These are phyloP conservation scores for Cyclotella sp. DNA, from an alignment of 108 stramenopile genomes.

Conservation along the genomic window DNA sequence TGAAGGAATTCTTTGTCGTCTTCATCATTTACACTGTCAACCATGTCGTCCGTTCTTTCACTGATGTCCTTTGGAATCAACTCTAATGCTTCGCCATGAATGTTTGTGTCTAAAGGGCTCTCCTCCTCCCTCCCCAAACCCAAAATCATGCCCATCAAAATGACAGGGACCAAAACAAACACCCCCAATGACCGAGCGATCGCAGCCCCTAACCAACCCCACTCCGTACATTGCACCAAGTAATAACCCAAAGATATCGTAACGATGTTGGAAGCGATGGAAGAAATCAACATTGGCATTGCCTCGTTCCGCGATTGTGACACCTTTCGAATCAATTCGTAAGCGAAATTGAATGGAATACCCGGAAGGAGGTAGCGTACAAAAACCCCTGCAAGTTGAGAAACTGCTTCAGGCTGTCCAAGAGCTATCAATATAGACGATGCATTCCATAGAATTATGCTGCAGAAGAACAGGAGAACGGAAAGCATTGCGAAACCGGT, in stretches of 20 bases:
- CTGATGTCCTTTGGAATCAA: not conserved
- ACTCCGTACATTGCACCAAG: conserved; percentile 37
- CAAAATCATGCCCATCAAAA: conserved; percentile 40
- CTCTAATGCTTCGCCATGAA: not conserved
- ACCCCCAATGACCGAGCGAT: conserved; percentile 39
- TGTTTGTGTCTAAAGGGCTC: not conserved
- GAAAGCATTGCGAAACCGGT: conserved; percentile 34
- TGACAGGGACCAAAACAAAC: conserved; percentile 22
- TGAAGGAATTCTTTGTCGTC: conserved; percentile 33
- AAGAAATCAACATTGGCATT: conserved; percentile 41
- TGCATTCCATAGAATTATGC: conserved; percentile 28
- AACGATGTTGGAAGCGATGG: conserved; percentile 39
- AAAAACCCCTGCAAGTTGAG: conserved; percentile 35
- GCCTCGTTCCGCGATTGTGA: conserved; percentile 50
- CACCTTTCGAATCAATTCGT: conserved; percentile 48
- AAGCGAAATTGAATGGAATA: conserved; percentile 43
- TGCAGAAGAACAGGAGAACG: conserved; percentile 16
- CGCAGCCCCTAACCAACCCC: conserved; percentile 55
- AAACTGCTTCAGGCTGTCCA: conserved; percentile 36
- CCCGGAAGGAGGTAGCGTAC: conserved; percentile 42
- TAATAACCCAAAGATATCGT: conserved; percentile 43
- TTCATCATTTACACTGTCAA: conserved; percentile 16
- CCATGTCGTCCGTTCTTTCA: not conserved
- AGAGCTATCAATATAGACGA: conserved; percentile 13
- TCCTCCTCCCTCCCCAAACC: conserved; percentile 5